Conservation (phyloP, 352 stramenopile genomes). For the Pythium sukuiense region DNA sequence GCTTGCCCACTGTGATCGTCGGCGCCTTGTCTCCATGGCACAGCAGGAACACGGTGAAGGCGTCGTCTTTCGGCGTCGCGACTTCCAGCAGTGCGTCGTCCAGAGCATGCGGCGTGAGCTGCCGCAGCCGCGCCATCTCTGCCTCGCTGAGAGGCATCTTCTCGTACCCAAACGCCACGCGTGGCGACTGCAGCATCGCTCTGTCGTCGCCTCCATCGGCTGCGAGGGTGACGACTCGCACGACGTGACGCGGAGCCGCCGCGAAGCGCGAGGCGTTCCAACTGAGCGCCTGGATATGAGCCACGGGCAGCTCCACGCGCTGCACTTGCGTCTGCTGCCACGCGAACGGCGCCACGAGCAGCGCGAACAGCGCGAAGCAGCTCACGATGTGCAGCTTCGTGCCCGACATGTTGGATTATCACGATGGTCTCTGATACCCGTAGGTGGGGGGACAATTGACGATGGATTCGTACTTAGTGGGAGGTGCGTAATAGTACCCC, state of each 20-base stretch:
- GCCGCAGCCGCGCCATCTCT: slow-evolving; percentile 1
- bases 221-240: background rate
- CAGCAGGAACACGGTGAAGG: slow-evolving; percentile 28
- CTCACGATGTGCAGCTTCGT: slow-evolving; percentile 76
- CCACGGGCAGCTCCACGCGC: slow-evolving; percentile 50
- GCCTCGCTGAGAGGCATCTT: background rate
- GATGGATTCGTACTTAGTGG: background rate
- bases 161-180: background rate
- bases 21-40: slow-evolving; percentile 11
- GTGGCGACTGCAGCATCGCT: background rate
- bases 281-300: slow-evolving; percentile 53
- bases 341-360: slow-evolving; percentile 58
- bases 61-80: slow-evolving; percentile 6
- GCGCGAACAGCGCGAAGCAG: slow-evolving; percentile 71
- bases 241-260: slow-evolving; percentile 16
- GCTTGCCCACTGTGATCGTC: slow-evolving; percentile 49
- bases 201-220: too few relatives aligned
- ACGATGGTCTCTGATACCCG: too few relatives aligned
- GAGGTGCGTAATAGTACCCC: slow-evolving; percentile 2
- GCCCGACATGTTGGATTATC: slow-evolving; percentile 52
- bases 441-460: background rate
- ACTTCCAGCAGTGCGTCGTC: slow-evolving; percentile 32
- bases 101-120: slow-evolving; percentile 13
- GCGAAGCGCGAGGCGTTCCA: slow-evolving; percentile 35
- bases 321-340: slow-evolving; percentile 72